phyloP scores from a whole-genome alignment of 495 filamentous ascomycete genomes.

The Bacidia rubella region DNA sequence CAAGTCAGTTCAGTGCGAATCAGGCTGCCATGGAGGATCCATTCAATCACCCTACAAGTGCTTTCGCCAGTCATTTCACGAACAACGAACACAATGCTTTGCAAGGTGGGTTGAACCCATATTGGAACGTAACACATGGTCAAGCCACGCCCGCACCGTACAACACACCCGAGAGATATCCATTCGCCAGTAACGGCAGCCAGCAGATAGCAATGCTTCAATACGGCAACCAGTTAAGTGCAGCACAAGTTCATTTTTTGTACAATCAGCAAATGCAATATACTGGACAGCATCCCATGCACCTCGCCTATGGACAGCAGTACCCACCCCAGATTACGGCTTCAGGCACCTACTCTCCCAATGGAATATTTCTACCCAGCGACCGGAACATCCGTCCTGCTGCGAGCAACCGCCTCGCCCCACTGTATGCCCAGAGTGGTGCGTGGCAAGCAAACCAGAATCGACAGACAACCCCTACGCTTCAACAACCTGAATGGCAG shows the following conservation, averaged over 20 bases:
- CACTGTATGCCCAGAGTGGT: slow-evolving; percentile 1
- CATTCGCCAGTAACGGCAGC: not conserved
- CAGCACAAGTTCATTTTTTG: not conserved
- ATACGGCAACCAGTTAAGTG: not conserved
- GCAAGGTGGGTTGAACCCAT: not conserved
- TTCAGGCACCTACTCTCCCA: not conserved
- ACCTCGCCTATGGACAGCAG: not conserved
- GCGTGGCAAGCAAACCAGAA: not conserved
- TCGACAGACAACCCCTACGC: not conserved
- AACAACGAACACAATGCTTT: not conserved
- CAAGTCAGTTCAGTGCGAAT: too few relatives aligned
- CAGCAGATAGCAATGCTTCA: not conserved
- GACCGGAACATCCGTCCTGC: slow-evolving; percentile 9
- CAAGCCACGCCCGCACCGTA: not conserved
- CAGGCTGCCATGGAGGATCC: too few relatives aligned
- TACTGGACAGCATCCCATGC: not conserved
- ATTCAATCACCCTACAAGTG: not conserved
- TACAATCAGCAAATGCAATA: not conserved
- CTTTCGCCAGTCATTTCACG: not conserved
- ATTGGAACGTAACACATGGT: not conserved
- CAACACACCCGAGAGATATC: not conserved
- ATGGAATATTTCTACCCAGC: not conserved
- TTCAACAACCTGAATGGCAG: slow-evolving; percentile 8
- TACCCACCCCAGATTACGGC: not conserved
- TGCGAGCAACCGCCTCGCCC: slow-evolving; percentile 10